Conservation (phyloP, 108 stramenopile genomes). For the Skeletonema costatum region DNA sequence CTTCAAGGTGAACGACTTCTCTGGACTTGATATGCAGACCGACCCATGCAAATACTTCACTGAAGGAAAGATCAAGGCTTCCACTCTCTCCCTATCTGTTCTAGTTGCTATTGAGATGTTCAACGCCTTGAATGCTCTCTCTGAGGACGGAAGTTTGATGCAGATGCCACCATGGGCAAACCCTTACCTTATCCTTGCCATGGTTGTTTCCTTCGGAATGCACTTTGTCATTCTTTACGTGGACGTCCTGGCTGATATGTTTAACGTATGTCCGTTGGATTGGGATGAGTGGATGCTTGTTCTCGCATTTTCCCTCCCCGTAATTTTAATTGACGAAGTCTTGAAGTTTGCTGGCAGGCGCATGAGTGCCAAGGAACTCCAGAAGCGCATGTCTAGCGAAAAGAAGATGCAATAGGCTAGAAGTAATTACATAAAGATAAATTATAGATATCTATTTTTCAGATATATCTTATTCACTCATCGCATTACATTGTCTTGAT, state of each 20-base stretch:
- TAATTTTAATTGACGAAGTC: slow-evolving; percentile 67
- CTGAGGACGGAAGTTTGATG: slow-evolving; percentile 75
- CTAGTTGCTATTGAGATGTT: slow-evolving; percentile 89
- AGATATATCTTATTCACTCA: background rate
- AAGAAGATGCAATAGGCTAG: slow-evolving; percentile 43
- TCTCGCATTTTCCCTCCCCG: slow-evolving; percentile 51
- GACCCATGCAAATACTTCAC: slow-evolving; percentile 68
- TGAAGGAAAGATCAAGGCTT: slow-evolving; percentile 52
- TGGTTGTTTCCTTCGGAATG: slow-evolving; percentile 70
- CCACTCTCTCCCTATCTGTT: slow-evolving; percentile 72
- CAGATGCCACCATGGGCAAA: slow-evolving; percentile 83
- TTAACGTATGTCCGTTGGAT: slow-evolving; percentile 66
- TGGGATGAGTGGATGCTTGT: slow-evolving; percentile 57
- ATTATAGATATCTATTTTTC: background rate
- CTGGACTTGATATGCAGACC: slow-evolving; percentile 58
- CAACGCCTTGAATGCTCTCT: slow-evolving; percentile 80
- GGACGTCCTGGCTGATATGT: slow-evolving; percentile 52
- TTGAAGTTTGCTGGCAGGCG: slow-evolving; percentile 59
- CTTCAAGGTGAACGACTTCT: slow-evolving; percentile 50
- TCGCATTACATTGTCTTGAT: too few relatives aligned
- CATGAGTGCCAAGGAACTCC: slow-evolving; percentile 45
- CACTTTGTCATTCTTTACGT: slow-evolving; percentile 76
- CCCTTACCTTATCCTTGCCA: slow-evolving; percentile 72
- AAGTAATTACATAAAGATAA: background rate
- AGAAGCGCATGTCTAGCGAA: slow-evolving; percentile 32